Percentiles rank a stretch among this genome's conserved stretches.
These are phyloP conservation scores for Psilocybe sp. DNA, from an alignment of 768 basidiomycete species.

Conservation along the genomic window DNA sequence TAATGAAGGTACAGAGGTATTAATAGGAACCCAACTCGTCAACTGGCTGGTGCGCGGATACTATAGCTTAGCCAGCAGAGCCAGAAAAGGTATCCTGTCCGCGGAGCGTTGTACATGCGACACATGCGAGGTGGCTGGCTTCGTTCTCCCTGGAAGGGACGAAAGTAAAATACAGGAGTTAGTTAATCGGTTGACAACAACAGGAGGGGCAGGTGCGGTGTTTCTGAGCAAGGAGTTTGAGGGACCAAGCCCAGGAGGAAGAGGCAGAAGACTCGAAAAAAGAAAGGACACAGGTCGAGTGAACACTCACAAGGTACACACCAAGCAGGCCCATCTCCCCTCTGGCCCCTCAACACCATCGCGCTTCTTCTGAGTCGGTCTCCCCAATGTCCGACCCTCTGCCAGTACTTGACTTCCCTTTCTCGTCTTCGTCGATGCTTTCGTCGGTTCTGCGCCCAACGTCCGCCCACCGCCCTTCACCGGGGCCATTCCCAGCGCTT, in stretches of 20 bases:
- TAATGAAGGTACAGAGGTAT: too few relatives aligned
- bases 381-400: neutral
- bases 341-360: too few relatives aligned
- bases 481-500: conserved; percentile 39
- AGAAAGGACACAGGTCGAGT: neutral
- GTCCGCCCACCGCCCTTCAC: conserved; percentile 21
- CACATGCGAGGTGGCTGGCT: conserved; percentile 53
- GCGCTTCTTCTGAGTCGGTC: too few relatives aligned
- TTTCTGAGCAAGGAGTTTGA: too few relatives aligned
- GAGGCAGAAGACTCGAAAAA: neutral
- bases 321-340: conserved; percentile 47
- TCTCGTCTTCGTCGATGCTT: neutral
- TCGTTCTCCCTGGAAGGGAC: conserved; percentile 45
- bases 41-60: too few relatives aligned
- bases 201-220: too few relatives aligned
- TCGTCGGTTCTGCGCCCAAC: conserved; percentile 7
- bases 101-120: conserved; percentile 55
- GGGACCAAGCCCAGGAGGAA: too few relatives aligned
- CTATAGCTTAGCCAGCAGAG: neutral
- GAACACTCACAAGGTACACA: conserved; percentile 62
- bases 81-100: conserved; percentile 31
- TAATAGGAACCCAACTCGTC: too few relatives aligned
- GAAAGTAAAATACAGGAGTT: neutral
- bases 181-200: too few relatives aligned
- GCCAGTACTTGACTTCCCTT: neutral